Evolutionary conservation across 139 green algal genomes (phyloP), one percentile per base, ranked within the genome.

Genomic region (Closterium sp.): DNA sequence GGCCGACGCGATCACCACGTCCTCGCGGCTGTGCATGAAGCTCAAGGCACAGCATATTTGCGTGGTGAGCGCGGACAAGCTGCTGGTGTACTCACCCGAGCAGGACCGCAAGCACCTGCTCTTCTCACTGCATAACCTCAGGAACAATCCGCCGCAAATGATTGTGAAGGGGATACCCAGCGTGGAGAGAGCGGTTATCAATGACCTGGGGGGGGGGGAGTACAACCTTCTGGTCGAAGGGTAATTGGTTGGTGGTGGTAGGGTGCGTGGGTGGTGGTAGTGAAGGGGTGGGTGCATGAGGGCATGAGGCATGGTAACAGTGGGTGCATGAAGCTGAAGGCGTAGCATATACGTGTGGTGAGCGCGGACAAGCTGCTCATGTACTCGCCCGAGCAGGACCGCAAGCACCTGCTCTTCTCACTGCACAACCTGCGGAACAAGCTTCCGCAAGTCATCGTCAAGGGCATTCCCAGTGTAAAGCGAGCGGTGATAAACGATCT

Each of bases 121-220:
- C 85, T 93, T 95, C 55, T n/a, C 85, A 23, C 92, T 97, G 90
- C 94, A 97, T 87, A 55, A 6, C 36, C 36, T 55, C 4, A 55
- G 36, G 36, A 55, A 55, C 4, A 55, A 55, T 4, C 36, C 6
- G 6, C 36, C 36, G 36, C 36, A 55, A 55, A 6, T 55, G 4
- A 55, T 55, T 4, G 36, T 55, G 36, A 55, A 94, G 92, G 98
- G 98, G 93, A 98, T 99, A 87, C 91, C 97, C 36, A 97, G 94
- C 21, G 95, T 99, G 0, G 94, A 97, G 83, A 95, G 98, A 0
- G 97, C 97, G 8, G 97, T 99, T 28, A 97, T 99, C 93, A 98
- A 96, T 90, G 94, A 96, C 38, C n/a, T 43, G 31, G 94, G 92
- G 55, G 66, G 92, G 16, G 91, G 86, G n/a, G 91, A 89, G 84